phyloP scores from a whole-genome alignment of 2,329 filamentous ascomycete species.

The Sarocladium strictum region DNA sequence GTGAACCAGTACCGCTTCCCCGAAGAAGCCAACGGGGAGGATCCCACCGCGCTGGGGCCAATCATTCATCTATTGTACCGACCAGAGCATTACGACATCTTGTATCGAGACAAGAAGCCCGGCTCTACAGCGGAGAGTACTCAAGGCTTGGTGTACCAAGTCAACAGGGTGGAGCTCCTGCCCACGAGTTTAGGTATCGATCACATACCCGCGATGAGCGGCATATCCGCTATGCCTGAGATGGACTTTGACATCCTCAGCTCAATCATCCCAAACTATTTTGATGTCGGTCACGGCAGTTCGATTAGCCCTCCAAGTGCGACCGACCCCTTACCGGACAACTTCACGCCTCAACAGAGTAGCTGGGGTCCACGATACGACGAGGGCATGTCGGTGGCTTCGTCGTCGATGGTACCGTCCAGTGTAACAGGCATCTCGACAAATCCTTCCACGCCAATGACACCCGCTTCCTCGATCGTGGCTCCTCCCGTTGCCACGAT shows the following conservation, averaged over 20 bases:
- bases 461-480: constrained; percentile 22
- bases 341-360: constrained; percentile 23
- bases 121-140: constrained; percentile 18
- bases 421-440: neutral
- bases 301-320: neutral
- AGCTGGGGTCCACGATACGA: neutral
- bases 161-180: constrained; percentile 46
- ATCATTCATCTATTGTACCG: constrained; percentile 57
- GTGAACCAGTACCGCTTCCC: constrained; percentile 68
- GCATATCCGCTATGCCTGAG: constrained; percentile 21
- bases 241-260: neutral
- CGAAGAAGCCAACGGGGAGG: constrained; percentile 42
- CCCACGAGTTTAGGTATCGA: constrained; percentile 38
- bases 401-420: neutral
- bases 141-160: constrained; percentile 34
- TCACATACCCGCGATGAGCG: constrained; percentile 32
- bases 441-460: constrained; percentile 7
- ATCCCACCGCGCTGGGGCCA: constrained; percentile 36
- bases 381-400: neutral
- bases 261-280: neutral
- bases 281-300: neutral
- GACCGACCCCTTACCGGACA: constrained; percentile 29
- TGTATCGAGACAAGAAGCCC: constrained; percentile 58
- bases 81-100: constrained; percentile 87
- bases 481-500: neutral